Conservation (phyloP, 2,329 filamentous ascomycete genomes). For the Aspergillus neoniger region DNA sequence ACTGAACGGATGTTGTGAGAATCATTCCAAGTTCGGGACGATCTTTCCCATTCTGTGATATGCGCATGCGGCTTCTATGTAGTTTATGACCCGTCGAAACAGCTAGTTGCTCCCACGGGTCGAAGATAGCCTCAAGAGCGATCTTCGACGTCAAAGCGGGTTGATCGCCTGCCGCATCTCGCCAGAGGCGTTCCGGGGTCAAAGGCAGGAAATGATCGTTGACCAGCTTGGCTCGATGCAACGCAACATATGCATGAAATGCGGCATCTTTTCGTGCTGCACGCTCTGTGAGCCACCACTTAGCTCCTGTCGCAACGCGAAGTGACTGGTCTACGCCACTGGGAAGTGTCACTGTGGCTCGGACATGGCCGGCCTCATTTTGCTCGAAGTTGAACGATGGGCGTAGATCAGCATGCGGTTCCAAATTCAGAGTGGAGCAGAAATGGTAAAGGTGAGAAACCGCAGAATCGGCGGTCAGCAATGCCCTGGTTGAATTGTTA, state of each 20-base stretch:
- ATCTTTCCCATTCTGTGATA: slow-evolving; percentile 1
- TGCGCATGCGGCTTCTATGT: background rate
- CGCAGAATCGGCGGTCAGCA: background rate
- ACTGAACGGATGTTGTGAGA: background rate
- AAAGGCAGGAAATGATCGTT: slow-evolving; percentile 7
- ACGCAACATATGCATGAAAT: slow-evolving; percentile 2
- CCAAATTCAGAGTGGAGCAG: background rate
- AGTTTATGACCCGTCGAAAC: background rate
- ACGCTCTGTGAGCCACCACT: background rate
- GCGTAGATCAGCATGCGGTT: background rate
- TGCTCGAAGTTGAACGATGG: background rate
- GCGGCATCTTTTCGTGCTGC: slow-evolving; percentile 3
- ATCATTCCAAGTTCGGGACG: slow-evolving; percentile 2
- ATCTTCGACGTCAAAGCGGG: background rate
- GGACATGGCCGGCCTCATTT: background rate
- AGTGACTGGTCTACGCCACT: slow-evolving; percentile 5
- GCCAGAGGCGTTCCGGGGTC: background rate
- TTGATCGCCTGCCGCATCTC: background rate
- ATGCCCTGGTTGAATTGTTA: background rate
- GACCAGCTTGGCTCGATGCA: background rate
- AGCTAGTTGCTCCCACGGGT: background rate
- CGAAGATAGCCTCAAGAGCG: background rate
- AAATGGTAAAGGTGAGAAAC: background rate
- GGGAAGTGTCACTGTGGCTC: background rate
- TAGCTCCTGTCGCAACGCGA: background rate